These are phyloP conservation scores for Neurospora hispaniola DNA, from an alignment of 495 filamentous ascomycete species.

Conservation along the genomic window DNA sequence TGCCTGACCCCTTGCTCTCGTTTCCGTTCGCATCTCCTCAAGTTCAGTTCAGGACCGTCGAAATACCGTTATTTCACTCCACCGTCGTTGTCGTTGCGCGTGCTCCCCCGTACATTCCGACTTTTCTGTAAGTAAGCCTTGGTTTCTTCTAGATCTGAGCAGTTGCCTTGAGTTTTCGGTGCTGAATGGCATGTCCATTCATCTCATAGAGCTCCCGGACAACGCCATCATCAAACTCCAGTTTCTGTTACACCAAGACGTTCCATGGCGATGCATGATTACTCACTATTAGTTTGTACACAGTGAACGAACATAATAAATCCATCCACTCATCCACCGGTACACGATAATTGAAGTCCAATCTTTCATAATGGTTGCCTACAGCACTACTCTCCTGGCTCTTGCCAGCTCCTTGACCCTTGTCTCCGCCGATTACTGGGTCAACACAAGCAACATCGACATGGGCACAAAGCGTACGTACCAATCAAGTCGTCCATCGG, in stretches of 20 bases:
- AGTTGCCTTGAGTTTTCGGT: neutral
- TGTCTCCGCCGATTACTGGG: constrained; percentile 38
- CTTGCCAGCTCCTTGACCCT: constrained; percentile 30
- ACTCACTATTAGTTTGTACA: neutral
- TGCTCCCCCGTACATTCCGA: neutral
- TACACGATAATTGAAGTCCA: neutral
- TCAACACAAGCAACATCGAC: constrained; percentile 51
- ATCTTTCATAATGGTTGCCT: constrained; percentile 32
- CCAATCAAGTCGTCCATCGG: constrained; percentile 1
- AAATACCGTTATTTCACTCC: neutral
- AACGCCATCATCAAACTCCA: neutral
- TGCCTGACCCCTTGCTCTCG: constrained; percentile 12
- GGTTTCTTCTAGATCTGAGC: neutral
- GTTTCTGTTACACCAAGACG: neutral
- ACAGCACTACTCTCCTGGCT: constrained; percentile 34
- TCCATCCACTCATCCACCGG: neutral
- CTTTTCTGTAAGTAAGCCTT: neutral
- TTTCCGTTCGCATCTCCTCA: constrained; percentile 1
- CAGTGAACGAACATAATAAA: neutral
- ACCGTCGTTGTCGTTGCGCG: constrained; percentile 3
- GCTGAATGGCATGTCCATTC: neutral
- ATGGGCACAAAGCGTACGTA: constrained; percentile 30
- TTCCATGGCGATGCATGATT: constrained; percentile 2
- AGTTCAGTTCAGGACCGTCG: neutral
- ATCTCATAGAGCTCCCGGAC: neutral